Evolutionary conservation across 345 rosid species (phyloP).

Genomic region (Citrus trifoliata): DNA sequence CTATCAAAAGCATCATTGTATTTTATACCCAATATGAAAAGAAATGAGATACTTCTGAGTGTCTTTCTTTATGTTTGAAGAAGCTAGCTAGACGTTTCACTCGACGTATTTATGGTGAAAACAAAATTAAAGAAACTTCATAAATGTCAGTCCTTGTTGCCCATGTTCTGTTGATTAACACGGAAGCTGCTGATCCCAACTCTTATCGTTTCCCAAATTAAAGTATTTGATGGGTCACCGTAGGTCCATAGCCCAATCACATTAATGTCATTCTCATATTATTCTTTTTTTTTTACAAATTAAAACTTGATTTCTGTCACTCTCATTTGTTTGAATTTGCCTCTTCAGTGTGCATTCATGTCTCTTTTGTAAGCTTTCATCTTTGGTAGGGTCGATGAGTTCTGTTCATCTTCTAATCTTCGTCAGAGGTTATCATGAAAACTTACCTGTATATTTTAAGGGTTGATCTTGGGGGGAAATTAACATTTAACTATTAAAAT

Average conservation of each 20-base stretch:
- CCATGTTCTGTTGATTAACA: background rate
- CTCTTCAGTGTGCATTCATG: background rate
- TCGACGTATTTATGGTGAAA: background rate
- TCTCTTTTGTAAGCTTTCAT: conserved; percentile 9
- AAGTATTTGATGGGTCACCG: conserved; percentile 17
- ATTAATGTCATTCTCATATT: background rate
- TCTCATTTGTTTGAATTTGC: conserved; percentile 12
- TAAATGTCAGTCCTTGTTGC: background rate
- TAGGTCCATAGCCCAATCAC: background rate
- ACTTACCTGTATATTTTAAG: background rate
- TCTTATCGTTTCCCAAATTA: background rate
- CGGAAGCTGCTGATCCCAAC: conserved; percentile 10
- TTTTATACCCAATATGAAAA: background rate
- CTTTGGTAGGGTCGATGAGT: conserved; percentile 12
- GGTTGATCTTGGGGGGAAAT: background rate
- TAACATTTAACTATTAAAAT: background rate
- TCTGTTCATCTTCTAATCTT: background rate
- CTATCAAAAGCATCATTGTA: background rate
- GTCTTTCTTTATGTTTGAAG: background rate
- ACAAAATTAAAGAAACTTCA: background rate
- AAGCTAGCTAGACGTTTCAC: background rate
- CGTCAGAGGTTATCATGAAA: background rate
- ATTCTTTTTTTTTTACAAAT: background rate
- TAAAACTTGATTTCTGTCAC: conserved; percentile 7
- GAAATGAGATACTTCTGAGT: background rate